A percentile compares a stretch with the other conserved stretches of the same genome.
phyloP scores from a whole-genome alignment of 768 basidiomycete genomes.

The Fibroporia radiculosa region DNA sequence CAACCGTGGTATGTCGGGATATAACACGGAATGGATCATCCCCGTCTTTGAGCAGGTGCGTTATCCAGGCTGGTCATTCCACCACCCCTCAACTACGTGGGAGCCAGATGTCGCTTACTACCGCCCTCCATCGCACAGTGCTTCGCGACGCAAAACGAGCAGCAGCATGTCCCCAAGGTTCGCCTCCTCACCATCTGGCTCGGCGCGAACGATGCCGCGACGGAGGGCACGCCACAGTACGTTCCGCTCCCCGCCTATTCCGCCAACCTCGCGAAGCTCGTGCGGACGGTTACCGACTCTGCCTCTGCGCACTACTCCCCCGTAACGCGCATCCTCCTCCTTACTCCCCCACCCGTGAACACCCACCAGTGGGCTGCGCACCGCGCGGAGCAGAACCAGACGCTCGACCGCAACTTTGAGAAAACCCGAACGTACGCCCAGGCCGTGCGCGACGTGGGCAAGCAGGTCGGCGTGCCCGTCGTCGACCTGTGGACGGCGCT shows the following conservation, averaged over 20 bases:
- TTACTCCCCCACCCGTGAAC: slow-evolving; percentile 82
- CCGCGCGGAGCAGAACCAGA: slow-evolving; percentile 40
- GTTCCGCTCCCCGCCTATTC: slow-evolving; percentile 63
- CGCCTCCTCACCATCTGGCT: slow-evolving; percentile 83
- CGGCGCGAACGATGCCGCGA: slow-evolving; percentile 81
- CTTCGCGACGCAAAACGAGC: slow-evolving; percentile 46
- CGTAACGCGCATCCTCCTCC: slow-evolving; percentile 65
- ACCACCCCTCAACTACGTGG: too few relatives aligned
- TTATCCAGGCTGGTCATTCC: background rate
- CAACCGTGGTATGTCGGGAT: slow-evolving; percentile 80
- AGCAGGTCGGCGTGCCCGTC: slow-evolving; percentile 45
- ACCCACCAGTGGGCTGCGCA: slow-evolving; percentile 47
- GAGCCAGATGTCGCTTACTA: too few relatives aligned
- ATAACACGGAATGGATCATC: slow-evolving; percentile 82
- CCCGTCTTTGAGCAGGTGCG: slow-evolving; percentile 71
- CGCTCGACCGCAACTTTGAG: slow-evolving; percentile 54
- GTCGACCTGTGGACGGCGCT: slow-evolving; percentile 70
- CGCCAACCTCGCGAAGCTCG: slow-evolving; percentile 54
- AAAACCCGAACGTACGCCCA: slow-evolving; percentile 63
- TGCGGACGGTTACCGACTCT: slow-evolving; percentile 54
- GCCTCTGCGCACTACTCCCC: slow-evolving; percentile 62
- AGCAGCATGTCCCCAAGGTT: slow-evolving; percentile 45
- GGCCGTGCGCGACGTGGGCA: slow-evolving; percentile 56
- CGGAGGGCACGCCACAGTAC: slow-evolving; percentile 60
- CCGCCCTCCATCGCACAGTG: slow-evolving; percentile 30